A percentile compares a stretch with the other conserved stretches of the same genome.
Evolutionary conservation across 2,329 filamentous ascomycete genomes (phyloP).

Genomic region (Rhynchosporium secalis): DNA sequence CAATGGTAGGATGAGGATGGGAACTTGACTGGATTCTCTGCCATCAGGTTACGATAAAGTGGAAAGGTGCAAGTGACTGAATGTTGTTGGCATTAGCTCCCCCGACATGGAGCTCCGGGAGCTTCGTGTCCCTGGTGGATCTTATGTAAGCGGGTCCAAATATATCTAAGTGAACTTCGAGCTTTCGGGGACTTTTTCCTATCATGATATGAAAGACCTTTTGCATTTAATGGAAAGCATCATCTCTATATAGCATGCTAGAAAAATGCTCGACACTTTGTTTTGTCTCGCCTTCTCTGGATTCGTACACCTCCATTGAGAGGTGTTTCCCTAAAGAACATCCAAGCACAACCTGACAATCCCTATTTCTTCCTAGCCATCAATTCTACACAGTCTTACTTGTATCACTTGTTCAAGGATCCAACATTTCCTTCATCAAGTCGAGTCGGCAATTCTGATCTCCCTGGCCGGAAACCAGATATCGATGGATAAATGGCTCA

Average conservation of each 20-base stretch:
- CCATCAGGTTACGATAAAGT: neutral
- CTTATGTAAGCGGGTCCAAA: constrained; percentile 2
- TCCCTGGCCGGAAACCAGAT: neutral
- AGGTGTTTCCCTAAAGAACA: too few relatives aligned
- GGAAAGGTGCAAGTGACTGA: neutral
- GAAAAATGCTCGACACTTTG: too few relatives aligned
- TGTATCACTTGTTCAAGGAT: neutral
- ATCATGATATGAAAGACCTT: too few relatives aligned
- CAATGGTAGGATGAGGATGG: neutral
- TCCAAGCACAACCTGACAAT: too few relatives aligned
- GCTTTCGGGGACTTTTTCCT: too few relatives aligned
- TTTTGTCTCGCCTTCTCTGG: too few relatives aligned
- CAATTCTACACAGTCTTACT: neutral
- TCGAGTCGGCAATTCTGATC: constrained; percentile 3
- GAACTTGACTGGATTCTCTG: neutral
- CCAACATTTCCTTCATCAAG: neutral
- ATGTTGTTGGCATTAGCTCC: neutral
- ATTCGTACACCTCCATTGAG: too few relatives aligned
- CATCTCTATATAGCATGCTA: too few relatives aligned
- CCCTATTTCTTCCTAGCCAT: too few relatives aligned
- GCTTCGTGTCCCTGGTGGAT: constrained; percentile 1
- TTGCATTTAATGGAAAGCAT: too few relatives aligned
- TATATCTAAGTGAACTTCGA: too few relatives aligned
- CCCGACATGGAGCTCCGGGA: neutral
- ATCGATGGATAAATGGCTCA: neutral